Evolutionary conservation across 192 early-diverging fungal genomes (phyloP).

Genomic region (Umbelopsis sp.): DNA sequence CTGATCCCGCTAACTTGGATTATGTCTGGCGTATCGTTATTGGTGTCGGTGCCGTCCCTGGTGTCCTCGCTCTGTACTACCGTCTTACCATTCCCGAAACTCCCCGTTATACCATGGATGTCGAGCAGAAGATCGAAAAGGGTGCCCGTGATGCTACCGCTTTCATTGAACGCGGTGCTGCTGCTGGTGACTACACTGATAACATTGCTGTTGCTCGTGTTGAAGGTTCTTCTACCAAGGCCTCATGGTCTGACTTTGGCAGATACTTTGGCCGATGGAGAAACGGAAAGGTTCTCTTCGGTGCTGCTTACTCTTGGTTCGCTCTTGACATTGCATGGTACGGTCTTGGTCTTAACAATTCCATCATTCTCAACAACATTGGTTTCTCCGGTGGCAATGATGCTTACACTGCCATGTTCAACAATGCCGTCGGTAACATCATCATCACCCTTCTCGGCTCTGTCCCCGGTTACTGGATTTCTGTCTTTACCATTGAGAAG

Average conservation of each 20-base stretch:
- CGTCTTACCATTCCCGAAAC: conserved; percentile 93
- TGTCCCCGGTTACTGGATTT: conserved; percentile 96
- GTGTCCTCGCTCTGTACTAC: conserved; percentile 85
- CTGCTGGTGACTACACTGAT: conserved; percentile 50
- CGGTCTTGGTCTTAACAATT: conserved; percentile 82
- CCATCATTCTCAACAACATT: conserved; percentile 72
- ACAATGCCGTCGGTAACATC: conserved; percentile 85
- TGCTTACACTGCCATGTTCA: conserved; percentile 61
- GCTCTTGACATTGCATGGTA: conserved; percentile 80
- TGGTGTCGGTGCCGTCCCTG: conserved; percentile 85
- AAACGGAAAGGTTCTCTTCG: conserved; percentile 80
- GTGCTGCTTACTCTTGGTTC: conserved; percentile 79
- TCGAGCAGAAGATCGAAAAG: conserved; percentile 72
- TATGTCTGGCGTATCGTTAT: conserved; percentile 92
- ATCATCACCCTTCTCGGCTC: conserved; percentile 86
- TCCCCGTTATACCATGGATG: conserved; percentile 80
- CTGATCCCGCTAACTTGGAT: conserved; percentile 67
- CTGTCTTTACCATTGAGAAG: conserved; percentile 86
- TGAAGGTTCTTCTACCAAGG: conserved; percentile 33
- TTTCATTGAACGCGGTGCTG: conserved; percentile 43
- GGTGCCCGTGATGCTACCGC: conserved; percentile 51
- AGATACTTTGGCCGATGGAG: conserved; percentile 78
- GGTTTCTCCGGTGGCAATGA: conserved; percentile 57
- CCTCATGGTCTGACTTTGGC: conserved; percentile 58
- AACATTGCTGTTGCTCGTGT: conserved; percentile 37